A percentile compares a stretch with the other conserved stretches of the same genome.
Evolutionary conservation across 805 yeast species (phyloP).

Genomic region (Ogataea sp.): DNA sequence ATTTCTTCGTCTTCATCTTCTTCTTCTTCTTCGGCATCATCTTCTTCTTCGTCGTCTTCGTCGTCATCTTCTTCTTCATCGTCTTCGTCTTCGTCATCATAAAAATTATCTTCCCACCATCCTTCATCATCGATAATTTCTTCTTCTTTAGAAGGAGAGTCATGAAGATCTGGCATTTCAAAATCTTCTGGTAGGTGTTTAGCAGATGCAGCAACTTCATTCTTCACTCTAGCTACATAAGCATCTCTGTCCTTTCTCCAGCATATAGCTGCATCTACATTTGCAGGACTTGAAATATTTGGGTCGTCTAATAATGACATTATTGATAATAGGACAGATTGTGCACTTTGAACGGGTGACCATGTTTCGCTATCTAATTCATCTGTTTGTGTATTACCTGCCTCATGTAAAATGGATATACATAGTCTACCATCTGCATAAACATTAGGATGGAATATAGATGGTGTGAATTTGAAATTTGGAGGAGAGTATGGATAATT

Average conservation of each 20-base stretch:
- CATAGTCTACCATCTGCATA: slow-evolving; percentile 92
- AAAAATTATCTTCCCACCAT: slow-evolving; percentile 25
- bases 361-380: slow-evolving; percentile 93
- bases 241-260: slow-evolving; percentile 78
- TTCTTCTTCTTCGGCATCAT: slow-evolving; percentile 15
- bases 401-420: slow-evolving; percentile 85
- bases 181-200: slow-evolving; percentile 83
- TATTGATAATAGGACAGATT: slow-evolving; percentile 84
- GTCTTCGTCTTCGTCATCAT: slow-evolving; percentile 24
- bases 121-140: slow-evolving; percentile 24
- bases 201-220: slow-evolving; percentile 77
- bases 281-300: slow-evolving; percentile 89
- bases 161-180: slow-evolving; percentile 66
- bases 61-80: slow-evolving; percentile 23
- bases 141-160: slow-evolving; percentile 20
- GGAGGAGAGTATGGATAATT: slow-evolving; percentile 95
- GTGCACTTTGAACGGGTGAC: slow-evolving; percentile 93
- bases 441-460: slow-evolving; percentile 94
- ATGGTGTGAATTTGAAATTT: slow-evolving; percentile 85
- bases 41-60: slow-evolving; percentile 19
- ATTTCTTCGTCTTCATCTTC: slow-evolving; percentile 1
- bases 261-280: slow-evolving; percentile 94
- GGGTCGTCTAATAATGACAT: slow-evolving; percentile 92
- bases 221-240: slow-evolving; percentile 67
- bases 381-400: slow-evolving; percentile 81